Conservation (phyloP, 352 stramenopile genomes). For the Pythium vanterpoolii region DNA sequence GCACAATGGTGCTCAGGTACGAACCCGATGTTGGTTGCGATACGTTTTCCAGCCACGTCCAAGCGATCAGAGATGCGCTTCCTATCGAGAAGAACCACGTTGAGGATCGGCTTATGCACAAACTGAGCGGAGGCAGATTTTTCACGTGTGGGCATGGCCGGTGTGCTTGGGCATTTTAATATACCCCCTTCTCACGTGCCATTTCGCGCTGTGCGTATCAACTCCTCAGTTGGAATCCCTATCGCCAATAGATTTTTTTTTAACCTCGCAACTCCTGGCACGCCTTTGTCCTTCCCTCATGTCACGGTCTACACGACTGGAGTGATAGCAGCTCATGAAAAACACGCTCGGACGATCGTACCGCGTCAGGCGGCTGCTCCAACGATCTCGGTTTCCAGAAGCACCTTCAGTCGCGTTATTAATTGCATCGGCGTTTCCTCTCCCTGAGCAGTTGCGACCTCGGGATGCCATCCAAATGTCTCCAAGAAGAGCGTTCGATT, state of each 20-base stretch:
- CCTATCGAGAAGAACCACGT: conserved; percentile 28
- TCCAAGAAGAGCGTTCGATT: conserved; percentile 31
- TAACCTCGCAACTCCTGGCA: too few relatives aligned
- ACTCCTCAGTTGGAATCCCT: too few relatives aligned
- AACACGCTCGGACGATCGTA: too few relatives aligned
- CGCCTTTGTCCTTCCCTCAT: too few relatives aligned
- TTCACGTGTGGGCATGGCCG: too few relatives aligned
- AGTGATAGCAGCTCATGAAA: too few relatives aligned
- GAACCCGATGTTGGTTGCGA: neutral
- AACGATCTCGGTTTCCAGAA: neutral
- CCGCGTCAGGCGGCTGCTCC: neutral
- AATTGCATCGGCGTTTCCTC: neutral
- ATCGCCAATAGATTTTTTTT: too few relatives aligned
- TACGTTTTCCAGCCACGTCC: too few relatives aligned
- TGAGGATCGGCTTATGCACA: conserved; percentile 38
- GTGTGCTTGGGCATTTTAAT: too few relatives aligned
- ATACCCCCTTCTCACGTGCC: too few relatives aligned
- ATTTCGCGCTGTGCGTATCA: too few relatives aligned
- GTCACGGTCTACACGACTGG: too few relatives aligned
- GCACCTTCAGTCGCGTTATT: neutral
- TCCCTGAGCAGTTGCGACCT: conserved; percentile 10
- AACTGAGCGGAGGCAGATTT: conserved; percentile 34
- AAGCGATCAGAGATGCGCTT: neutral
- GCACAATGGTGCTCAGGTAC: neutral
- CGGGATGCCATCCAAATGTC: conserved; percentile 44